Evolutionary conservation across 805 yeast species (phyloP), one percentile per base, ranked within the genome.

Genomic region (Candida pseudofarinosa): DNA sequence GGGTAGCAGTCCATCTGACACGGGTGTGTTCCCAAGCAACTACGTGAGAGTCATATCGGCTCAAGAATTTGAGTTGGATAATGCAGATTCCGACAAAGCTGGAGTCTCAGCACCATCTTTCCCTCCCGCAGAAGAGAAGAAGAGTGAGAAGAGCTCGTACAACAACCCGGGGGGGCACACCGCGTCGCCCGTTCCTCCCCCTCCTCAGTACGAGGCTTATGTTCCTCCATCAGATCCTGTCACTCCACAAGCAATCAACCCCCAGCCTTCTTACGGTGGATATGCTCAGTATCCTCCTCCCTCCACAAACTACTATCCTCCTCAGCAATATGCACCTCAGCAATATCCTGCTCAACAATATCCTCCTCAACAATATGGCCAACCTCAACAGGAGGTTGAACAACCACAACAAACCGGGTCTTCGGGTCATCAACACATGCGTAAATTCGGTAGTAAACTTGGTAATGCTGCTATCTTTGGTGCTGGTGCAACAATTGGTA

Each of bases 391-490:
- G 26, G 38, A 8, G 13, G 28, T 15, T 18, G 8, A n/a, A 14
- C 15, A 17, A 3, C 43, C 37, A 28, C 58, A 58, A 3, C 5
- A 8, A 8, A 15, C 15, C 10, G 41, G 37, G 16, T 10, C 6
- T 6, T 6, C 10, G 10, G 28, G 28, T 7, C 65, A 62, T 26
- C 51, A 58, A 10, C 71, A 65, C 35, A 49, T 83, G 45, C 79
- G 79, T 63, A 82, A 76, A 55, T 79, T 87, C 52, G 95, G 95
- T 19, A 74, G 85, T 49, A 84, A 87, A 63, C 67, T 90, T 45
- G 96, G 96, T 46, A 81, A 88, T 52, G 95, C 97, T n/a, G 90
- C 95, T 30, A 79, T 90, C 38, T 91, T 88, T 51, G 97, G 97
- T 64, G 97, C 96, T 7, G 98, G 98, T 71, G 96, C 97, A 33